Evolutionary conservation across 208 protist species (phyloP).

Genomic region (Angomonas ambiguus): DNA sequence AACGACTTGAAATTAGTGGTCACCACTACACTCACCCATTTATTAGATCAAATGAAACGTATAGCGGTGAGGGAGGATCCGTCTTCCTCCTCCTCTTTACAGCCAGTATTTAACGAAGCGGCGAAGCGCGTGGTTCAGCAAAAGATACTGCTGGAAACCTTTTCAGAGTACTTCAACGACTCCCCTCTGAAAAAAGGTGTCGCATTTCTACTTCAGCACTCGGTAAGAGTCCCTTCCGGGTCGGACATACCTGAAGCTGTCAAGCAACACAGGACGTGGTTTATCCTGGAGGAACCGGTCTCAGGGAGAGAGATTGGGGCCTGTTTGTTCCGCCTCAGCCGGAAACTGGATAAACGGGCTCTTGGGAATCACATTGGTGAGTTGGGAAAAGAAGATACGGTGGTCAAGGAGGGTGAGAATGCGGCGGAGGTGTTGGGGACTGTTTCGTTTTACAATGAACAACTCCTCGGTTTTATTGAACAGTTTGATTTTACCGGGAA

Average conservation of each 20-base stretch:
- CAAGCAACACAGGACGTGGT: constrained; percentile 23
- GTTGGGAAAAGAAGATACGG: constrained; percentile 43
- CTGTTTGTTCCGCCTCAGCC: constrained; percentile 67
- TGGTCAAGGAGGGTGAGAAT: neutral
- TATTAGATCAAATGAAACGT: neutral
- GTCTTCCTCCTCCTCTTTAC: neutral
- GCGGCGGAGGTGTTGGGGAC: constrained; percentile 30
- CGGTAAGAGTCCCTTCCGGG: constrained; percentile 34
- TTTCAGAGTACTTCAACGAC: constrained; percentile 58
- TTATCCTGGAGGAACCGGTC: constrained; percentile 62
- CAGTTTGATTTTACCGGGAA: constrained; percentile 79
- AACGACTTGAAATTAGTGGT: neutral
- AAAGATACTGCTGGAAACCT: constrained; percentile 58
- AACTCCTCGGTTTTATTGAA: constrained; percentile 73
- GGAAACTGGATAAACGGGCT: constrained; percentile 76
- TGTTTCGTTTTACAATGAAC: constrained; percentile 65
- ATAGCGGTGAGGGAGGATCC: neutral
- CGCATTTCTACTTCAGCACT: constrained; percentile 64
- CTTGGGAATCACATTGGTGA: constrained; percentile 89
- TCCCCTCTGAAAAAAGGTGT: constrained; percentile 75
- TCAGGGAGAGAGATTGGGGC: constrained; percentile 75
- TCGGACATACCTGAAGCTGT: neutral
- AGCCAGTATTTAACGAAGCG: neutral
- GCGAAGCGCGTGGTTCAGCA: constrained; percentile 24
- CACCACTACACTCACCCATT: neutral